Conservation (phyloP, 2,329 filamentous ascomycete genomes). For the Ceratocystiopsis brevicomis region DNA sequence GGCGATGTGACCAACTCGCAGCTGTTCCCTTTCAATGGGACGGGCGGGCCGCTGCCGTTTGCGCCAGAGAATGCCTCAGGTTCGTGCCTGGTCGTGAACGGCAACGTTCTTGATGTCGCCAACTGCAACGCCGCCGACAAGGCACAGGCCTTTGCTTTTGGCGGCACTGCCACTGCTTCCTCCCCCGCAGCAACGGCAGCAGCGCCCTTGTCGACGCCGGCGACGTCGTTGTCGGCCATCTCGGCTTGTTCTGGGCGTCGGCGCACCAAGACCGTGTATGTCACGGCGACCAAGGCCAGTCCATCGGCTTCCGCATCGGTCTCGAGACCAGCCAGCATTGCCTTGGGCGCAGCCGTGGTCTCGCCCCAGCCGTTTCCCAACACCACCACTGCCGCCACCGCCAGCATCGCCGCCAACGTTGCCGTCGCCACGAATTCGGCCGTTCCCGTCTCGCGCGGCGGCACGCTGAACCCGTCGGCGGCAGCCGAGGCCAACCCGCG, state of each 20-base stretch:
- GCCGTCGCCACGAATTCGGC: slow-evolving; percentile 18
- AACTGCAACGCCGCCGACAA: slow-evolving; percentile 21
- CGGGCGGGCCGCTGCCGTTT: slow-evolving; percentile 22
- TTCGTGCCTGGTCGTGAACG: slow-evolving; percentile 28
- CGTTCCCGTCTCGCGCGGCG: slow-evolving; percentile 31
- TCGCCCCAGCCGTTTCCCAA: neutral
- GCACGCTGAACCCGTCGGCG: slow-evolving; percentile 27
- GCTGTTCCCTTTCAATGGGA: slow-evolving; percentile 27
- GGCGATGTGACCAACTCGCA: slow-evolving; percentile 32
- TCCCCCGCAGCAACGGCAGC: neutral
- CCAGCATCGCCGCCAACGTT: slow-evolving; percentile 2
- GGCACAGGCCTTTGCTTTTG: slow-evolving; percentile 24
- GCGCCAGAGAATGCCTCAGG: slow-evolving; percentile 25
- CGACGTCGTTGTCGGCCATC: neutral
- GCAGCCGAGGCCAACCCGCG: slow-evolving; percentile 28
- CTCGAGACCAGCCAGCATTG: neutral
- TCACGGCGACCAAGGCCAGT: neutral
- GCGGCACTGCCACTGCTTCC: slow-evolving; percentile 1
- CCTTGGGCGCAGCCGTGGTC: slow-evolving; percentile 1
- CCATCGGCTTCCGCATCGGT: neutral
- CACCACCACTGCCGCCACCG: neutral
- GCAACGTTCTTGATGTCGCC: slow-evolving; percentile 24
- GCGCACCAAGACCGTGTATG: slow-evolving; percentile 1
- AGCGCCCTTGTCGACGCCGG: neutral
- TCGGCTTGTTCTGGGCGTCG: neutral